Percentiles rank a stretch among this genome's conserved stretches.
phyloP scores from a whole-genome alignment of 495 filamentous ascomycete species.

The Podospora australis region DNA sequence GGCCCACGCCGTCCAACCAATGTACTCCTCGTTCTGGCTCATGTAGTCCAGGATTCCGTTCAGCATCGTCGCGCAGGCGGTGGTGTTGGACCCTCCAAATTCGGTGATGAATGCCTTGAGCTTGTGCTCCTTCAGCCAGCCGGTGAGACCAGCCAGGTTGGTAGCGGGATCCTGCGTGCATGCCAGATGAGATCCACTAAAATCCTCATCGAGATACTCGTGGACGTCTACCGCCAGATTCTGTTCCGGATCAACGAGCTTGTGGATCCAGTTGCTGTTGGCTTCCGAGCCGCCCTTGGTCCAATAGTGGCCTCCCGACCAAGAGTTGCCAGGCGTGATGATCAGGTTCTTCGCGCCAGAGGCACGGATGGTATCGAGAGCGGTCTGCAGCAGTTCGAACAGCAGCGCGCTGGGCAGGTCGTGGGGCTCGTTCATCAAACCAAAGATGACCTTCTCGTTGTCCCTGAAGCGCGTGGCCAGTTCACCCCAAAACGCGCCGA shows the following conservation, averaged over 20 bases:
- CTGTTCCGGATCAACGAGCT: slow-evolving; percentile 39
- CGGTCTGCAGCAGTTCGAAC: slow-evolving; percentile 44
- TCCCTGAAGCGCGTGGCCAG: slow-evolving; percentile 41
- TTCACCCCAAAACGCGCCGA: slow-evolving; percentile 48
- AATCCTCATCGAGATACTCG: slow-evolving; percentile 48
- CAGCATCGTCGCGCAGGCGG: slow-evolving; percentile 39
- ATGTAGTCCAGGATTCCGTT: slow-evolving; percentile 43
- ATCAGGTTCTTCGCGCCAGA: slow-evolving; percentile 40
- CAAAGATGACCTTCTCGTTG: slow-evolving; percentile 48
- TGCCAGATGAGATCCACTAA: slow-evolving; percentile 35
- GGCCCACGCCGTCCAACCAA: slow-evolving; percentile 50
- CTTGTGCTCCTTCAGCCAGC: slow-evolving; percentile 42
- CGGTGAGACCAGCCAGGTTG: slow-evolving; percentile 38
- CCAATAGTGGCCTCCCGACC: slow-evolving; percentile 45
- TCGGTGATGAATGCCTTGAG: slow-evolving; percentile 50
- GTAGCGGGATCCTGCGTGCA: slow-evolving; percentile 34
- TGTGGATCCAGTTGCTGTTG: slow-evolving; percentile 34
- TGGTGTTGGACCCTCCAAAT: slow-evolving; percentile 45
- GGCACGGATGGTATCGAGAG: slow-evolving; percentile 42
- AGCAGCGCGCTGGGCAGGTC: slow-evolving; percentile 43
- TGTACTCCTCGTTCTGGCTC: slow-evolving; percentile 42
- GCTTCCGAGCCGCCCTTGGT: slow-evolving; percentile 37
- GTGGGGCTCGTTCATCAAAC: slow-evolving; percentile 47
- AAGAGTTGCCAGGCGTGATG: slow-evolving; percentile 44
- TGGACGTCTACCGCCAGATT: slow-evolving; percentile 50